Evolutionary conservation across 305 asterid species (phyloP).

Genomic region (Fraxinus latifolia): DNA sequence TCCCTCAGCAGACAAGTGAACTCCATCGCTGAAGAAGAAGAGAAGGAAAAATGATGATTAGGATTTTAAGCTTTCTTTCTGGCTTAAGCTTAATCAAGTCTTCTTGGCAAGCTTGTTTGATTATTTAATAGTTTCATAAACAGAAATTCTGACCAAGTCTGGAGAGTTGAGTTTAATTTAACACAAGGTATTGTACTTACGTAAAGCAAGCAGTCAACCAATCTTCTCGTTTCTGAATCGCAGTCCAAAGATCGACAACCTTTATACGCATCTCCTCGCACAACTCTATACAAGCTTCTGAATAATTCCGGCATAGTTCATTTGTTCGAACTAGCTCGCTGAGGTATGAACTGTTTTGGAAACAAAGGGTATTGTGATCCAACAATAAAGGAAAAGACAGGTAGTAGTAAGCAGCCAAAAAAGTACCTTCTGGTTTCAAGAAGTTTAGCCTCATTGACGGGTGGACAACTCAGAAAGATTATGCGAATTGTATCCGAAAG

Average conservation of each 20-base stretch:
- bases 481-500: slow-evolving; percentile 72
- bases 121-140: background rate
- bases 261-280: slow-evolving; percentile 68
- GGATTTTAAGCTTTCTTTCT: background rate
- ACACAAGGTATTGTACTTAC: slow-evolving; percentile 43
- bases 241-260: slow-evolving; percentile 79
- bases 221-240: slow-evolving; percentile 75
- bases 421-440: slow-evolving; percentile 58
- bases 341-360: slow-evolving; percentile 49
- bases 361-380: background rate
- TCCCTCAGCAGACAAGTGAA: slow-evolving; percentile 82
- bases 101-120: background rate
- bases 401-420: background rate
- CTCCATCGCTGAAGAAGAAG: slow-evolving; percentile 56
- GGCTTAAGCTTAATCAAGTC: background rate
- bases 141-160: background rate
- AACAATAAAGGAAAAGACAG: background rate
- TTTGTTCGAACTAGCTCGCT: slow-evolving; percentile 89
- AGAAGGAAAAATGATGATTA: background rate
- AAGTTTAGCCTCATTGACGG: slow-evolving; percentile 75
- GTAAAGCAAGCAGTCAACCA: slow-evolving; percentile 73
- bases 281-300: slow-evolving; percentile 79
- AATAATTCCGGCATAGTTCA: slow-evolving; percentile 71
- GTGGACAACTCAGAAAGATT: slow-evolving; percentile 82
- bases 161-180: background rate